phyloP scores from a whole-genome alignment of 345 rosid genomes.

The Brassica rapa region DNA sequence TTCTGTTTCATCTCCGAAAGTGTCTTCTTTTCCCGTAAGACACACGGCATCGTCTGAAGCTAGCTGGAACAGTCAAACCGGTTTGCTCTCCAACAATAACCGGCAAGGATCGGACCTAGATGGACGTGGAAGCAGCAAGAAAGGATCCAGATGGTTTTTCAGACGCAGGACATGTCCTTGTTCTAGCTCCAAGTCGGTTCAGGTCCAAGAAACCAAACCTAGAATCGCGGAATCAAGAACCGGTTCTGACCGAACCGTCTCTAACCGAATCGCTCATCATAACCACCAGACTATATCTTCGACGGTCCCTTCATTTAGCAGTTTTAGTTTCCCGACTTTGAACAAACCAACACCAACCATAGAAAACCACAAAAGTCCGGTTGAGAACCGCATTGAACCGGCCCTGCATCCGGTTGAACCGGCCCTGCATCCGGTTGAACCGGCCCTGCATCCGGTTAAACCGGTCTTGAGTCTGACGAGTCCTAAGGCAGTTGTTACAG shows the following conservation, averaged over 20 bases:
- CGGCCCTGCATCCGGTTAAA: no score
- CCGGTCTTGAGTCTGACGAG: conserved; percentile 4
- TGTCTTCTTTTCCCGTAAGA: conserved; percentile 55
- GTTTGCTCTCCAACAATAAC: conserved; percentile 45
- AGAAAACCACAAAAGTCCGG: not conserved
- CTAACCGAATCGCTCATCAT: conserved; percentile 23
- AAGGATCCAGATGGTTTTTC: conserved; percentile 58
- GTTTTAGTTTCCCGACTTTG: not conserved
- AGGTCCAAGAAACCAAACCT: conserved; percentile 52
- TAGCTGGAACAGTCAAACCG: conserved; percentile 91
- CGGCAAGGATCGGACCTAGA: conserved; percentile 21
- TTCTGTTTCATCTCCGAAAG: conserved; percentile 58
- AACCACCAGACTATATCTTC: conserved; percentile 31
- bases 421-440: no score
- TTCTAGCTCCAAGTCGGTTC: conserved; percentile 61
- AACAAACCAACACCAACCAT: not conserved
- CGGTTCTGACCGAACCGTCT: conserved; percentile 13
- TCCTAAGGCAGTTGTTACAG: conserved; percentile 20
- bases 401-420: not conserved
- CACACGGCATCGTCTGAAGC: conserved; percentile 79
- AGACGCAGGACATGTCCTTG: conserved; percentile 48
- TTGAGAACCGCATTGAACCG: not conserved
- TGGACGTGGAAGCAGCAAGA: conserved; percentile 47
- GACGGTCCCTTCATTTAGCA: not conserved
- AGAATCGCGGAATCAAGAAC: conserved; percentile 34